Evolutionary conservation across 2,329 filamentous ascomycete genomes (phyloP).

Genomic region (Anthostomella pinea): DNA sequence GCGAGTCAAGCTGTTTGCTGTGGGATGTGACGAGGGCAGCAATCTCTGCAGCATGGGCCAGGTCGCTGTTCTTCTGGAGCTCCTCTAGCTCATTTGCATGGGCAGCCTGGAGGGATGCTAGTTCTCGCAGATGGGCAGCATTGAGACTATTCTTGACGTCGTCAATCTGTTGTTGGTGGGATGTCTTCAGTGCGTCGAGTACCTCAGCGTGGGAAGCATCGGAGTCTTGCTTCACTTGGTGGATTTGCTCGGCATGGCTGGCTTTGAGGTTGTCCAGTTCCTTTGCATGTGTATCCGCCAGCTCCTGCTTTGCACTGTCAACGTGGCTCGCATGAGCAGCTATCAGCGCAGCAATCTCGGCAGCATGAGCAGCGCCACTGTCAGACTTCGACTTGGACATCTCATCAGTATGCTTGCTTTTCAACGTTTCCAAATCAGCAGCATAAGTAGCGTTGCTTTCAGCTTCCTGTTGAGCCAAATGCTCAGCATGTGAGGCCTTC

Average conservation of each 20-base stretch:
- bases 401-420: constrained; percentile 24
- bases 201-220: constrained; percentile 17
- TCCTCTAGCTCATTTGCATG: constrained; percentile 22
- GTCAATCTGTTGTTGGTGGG: constrained; percentile 22
- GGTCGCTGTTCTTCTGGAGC: constrained; percentile 19
- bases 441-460: constrained; percentile 9
- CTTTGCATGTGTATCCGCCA: constrained; percentile 20
- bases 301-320: constrained; percentile 19
- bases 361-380: constrained; percentile 21
- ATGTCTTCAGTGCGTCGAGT: constrained; percentile 20
- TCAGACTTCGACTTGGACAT: constrained; percentile 20
- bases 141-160: constrained; percentile 17
- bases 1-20: constrained; percentile 24
- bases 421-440: constrained; percentile 19
- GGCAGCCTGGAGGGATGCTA: constrained; percentile 22
- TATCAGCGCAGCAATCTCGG: constrained; percentile 24
- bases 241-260: constrained; percentile 21
- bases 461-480: constrained; percentile 8
- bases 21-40: constrained; percentile 27
- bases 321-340: constrained; percentile 20
- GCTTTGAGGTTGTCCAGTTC: constrained; percentile 23
- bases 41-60: constrained; percentile 23
- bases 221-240: constrained; percentile 19
- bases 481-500: constrained; percentile 15
- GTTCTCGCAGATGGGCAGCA: constrained; percentile 18